These are phyloP conservation scores for Talaromyces sp. DNA, from an alignment of 2,329 filamentous ascomycete species.

Conservation along the genomic window DNA sequence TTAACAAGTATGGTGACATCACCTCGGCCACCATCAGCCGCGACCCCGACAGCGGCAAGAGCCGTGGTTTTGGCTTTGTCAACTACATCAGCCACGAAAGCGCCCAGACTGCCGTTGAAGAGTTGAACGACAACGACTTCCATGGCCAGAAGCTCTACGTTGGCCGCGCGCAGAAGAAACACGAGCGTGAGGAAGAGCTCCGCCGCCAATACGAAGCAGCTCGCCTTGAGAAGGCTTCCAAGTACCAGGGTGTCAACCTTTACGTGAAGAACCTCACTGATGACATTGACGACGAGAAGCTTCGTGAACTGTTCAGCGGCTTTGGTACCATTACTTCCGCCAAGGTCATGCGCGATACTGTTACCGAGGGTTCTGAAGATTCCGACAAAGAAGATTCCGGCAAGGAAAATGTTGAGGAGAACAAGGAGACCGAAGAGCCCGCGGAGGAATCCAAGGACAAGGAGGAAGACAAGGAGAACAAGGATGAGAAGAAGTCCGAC, in stretches of 20 bases:
- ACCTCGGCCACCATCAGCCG: conserved; percentile 92
- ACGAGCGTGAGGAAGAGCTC: conserved; percentile 98
- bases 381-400: conserved; percentile 23
- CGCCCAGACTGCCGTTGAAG: conserved; percentile 79
- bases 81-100: conserved; percentile 91
- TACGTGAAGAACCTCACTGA: conserved; percentile 99
- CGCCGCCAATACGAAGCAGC: conserved; percentile 98
- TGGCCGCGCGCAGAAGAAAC: conserved; percentile 98
- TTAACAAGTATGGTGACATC: conserved; percentile 87
- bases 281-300: conserved; percentile 95
- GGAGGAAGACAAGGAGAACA: conserved; percentile 50
- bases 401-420: conserved; percentile 34
- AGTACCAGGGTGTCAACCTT: conserved; percentile 98
- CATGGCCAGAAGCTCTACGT: conserved; percentile 95
- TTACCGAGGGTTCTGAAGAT: conserved; percentile 32
- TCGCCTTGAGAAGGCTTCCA: conserved; percentile 95
- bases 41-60: conserved; percentile 77
- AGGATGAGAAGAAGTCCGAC: conserved; percentile 50
- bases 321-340: conserved; percentile 96
- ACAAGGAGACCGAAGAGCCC: conserved; percentile 32
- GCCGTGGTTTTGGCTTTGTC: conserved; percentile 91
- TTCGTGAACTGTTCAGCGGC: conserved; percentile 84
- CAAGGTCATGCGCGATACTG: conserved; percentile 94
- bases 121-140: conserved; percentile 87
- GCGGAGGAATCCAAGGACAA: conserved; percentile 40